A percentile compares a stretch with the other conserved stretches of the same genome.
Conservation (phyloP, 2,329 filamentous ascomycete genomes). For the Trichoderma lentiforme region DNA sequence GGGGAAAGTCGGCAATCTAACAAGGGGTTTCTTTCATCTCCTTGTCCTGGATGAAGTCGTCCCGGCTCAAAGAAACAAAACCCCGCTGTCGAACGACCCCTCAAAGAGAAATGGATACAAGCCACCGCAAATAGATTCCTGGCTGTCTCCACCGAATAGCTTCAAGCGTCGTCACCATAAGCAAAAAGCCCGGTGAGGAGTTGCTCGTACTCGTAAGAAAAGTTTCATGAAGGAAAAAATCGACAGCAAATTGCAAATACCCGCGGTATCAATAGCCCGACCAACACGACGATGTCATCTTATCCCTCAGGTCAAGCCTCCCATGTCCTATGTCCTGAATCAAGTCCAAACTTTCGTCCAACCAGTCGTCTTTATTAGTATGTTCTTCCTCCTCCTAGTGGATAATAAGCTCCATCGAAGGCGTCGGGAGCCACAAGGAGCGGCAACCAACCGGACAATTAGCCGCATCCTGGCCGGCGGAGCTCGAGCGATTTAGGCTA, state of each 20-base stretch:
- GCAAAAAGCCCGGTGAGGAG: neutral
- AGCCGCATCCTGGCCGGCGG: slow-evolving; percentile 13
- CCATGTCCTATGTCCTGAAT: neutral
- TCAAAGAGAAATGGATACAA: neutral
- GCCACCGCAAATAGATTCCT: slow-evolving; percentile 3
- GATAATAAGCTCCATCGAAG: neutral
- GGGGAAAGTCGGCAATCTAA: neutral
- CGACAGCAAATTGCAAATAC: neutral
- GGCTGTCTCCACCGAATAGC: neutral
- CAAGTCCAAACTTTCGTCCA: slow-evolving; percentile 2
- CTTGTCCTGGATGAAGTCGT: neutral
- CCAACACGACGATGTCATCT: neutral
- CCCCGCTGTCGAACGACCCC: slow-evolving; percentile 5
- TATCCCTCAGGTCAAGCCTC: neutral
- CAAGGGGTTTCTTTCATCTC: neutral
- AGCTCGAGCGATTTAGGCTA: slow-evolving; percentile 7
- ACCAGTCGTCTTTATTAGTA: neutral
- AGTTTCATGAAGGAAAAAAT: neutral
- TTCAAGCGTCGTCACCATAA: slow-evolving; percentile 2
- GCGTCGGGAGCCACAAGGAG: neutral
- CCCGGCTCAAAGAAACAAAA: neutral
- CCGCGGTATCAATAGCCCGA: neutral
- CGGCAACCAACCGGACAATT: slow-evolving; percentile 18
- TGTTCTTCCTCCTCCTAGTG: neutral
- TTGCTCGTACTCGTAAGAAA: neutral